Evolutionary conservation across 805 yeast genomes (phyloP).

Genomic region (Cyberlindnera maclurae): DNA sequence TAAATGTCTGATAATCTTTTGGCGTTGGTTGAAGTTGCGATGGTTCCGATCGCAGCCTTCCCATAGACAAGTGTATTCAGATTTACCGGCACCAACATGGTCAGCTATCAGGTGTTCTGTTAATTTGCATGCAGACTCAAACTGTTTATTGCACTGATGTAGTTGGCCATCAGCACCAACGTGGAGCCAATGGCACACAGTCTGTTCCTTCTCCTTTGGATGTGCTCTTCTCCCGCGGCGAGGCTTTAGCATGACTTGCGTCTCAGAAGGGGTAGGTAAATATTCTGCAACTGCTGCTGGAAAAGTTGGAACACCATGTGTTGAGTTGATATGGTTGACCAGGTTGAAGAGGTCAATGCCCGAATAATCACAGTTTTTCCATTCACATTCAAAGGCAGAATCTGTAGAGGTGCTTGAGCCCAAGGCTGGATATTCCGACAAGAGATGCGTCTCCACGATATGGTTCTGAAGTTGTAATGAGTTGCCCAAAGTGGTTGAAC

Average conservation of each 20-base stretch:
- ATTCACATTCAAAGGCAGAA: conserved; percentile 45
- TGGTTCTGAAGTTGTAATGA: conserved; percentile 42
- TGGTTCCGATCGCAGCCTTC: conserved; percentile 59
- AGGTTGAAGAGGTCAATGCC: conserved; percentile 47
- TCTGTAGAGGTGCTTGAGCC: neutral
- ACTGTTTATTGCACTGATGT: conserved; percentile 40
- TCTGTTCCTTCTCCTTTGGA: conserved; percentile 11
- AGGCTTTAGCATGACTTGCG: neutral
- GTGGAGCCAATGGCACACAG: conserved; percentile 19
- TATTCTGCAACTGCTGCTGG: neutral
- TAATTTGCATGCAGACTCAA: conserved; percentile 49
- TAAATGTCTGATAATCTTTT: conserved; percentile 78
- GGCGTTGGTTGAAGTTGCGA: conserved; percentile 69
- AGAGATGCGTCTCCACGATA: conserved; percentile 41
- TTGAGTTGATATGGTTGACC: conserved; percentile 49
- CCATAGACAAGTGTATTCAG: conserved; percentile 72
- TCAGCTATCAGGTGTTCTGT: conserved; percentile 60
- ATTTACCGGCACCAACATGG: conserved; percentile 73
- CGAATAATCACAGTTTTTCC: conserved; percentile 63
- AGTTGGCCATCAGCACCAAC: conserved; percentile 3
- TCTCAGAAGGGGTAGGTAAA: neutral
- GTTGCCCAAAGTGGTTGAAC: conserved; percentile 37
- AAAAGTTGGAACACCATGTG: conserved; percentile 29
- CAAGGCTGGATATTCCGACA: conserved; percentile 20
- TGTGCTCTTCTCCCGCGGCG: neutral